Base-by-base conservation (phyloP, 2,329 filamentous ascomycete species). In the Fusarium buxicola region DNA sequence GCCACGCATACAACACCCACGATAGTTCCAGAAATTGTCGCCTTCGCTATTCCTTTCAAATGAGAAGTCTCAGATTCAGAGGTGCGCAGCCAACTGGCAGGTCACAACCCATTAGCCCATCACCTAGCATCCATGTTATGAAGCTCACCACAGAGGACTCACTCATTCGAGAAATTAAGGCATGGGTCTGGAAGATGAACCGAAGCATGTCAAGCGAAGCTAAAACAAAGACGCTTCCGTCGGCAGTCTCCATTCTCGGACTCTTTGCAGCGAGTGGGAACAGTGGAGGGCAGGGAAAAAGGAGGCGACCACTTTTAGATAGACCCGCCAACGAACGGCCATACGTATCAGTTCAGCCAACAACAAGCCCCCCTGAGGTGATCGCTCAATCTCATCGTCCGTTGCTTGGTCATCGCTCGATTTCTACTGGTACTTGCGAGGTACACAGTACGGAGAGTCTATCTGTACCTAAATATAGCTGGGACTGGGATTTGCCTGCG, bases 301-400 rank as follows among this genome's bases (percentile, higher is more conserved):
- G 67, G 67, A 66, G 59, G 59, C 47, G 55, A 49, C 52, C 64
- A 66, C 44, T 52, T 44, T 49, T 34, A 25, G 44, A 58, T 7
- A 32, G 40, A 21, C 25, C 55, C 15, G 28, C 41, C 36, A 59
- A 39, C 30, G 34, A 59, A 39, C 30, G 34, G 15, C 28, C 31
- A 52, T 31, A 44, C 45, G 44, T 34, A 54, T 54, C 50, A 51
- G 5, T 39, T 34, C 16, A 40, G 31, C 25, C 30, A 40, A 39
- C 56, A 30, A 16, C 40, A 46, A 28, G 31, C 38, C 40, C 49
- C 49, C 53, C 46, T 53, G 36, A 16, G 21, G 49, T 39, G 55
- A 63, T 60, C 40, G 31, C 30, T 30, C n/a, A n/a, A n/a, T n/a
- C n/a, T n/a, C 40, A 52, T 44, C 44, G 21, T 21, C 21, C 21